Conservation (phyloP, 495 filamentous ascomycete genomes). For the Evernia prunastri region DNA sequence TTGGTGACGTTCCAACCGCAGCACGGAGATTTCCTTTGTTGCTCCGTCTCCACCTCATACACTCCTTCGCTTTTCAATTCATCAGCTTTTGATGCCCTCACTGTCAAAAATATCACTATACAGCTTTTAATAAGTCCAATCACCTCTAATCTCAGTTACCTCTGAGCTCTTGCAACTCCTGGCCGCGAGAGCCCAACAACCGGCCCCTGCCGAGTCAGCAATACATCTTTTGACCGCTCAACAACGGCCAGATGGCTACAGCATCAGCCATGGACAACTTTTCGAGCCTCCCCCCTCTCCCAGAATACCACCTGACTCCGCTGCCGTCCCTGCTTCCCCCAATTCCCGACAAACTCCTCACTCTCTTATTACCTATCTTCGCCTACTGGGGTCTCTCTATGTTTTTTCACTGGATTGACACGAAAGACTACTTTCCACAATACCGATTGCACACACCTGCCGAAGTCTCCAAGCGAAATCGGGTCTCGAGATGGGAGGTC, state of each 20-base stretch:
- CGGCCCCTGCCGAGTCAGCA: slow-evolving; percentile 8
- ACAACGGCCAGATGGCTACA: slow-evolving; percentile 16
- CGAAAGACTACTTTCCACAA: slow-evolving; percentile 65
- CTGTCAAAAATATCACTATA: background rate
- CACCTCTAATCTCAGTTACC: background rate
- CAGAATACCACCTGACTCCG: slow-evolving; percentile 54
- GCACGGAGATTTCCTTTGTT: background rate
- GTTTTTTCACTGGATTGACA: slow-evolving; percentile 70
- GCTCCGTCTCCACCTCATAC: slow-evolving; percentile 4
- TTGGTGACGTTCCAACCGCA: slow-evolving; percentile 13
- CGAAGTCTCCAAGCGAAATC: slow-evolving; percentile 69
- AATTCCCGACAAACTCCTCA: slow-evolving; percentile 64
- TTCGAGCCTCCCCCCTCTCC: slow-evolving; percentile 58
- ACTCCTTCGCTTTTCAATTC: background rate
- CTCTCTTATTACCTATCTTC: slow-evolving; percentile 55
- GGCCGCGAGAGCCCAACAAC: slow-evolving; percentile 15
- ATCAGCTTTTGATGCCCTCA: background rate
- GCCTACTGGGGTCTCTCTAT: slow-evolving; percentile 72
- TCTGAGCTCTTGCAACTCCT: background rate
- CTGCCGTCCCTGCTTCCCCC: slow-evolving; percentile 58
- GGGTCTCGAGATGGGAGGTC: slow-evolving; percentile 63
- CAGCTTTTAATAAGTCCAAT: background rate
- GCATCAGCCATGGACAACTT: slow-evolving; percentile 15
- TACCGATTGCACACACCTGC: slow-evolving; percentile 77
- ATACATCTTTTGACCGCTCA: slow-evolving; percentile 1